Percentiles rank a stretch among this genome's conserved stretches.
phyloP scores from a whole-genome alignment of 2,329 filamentous ascomycete genomes.

The Arthroderma sp. region DNA sequence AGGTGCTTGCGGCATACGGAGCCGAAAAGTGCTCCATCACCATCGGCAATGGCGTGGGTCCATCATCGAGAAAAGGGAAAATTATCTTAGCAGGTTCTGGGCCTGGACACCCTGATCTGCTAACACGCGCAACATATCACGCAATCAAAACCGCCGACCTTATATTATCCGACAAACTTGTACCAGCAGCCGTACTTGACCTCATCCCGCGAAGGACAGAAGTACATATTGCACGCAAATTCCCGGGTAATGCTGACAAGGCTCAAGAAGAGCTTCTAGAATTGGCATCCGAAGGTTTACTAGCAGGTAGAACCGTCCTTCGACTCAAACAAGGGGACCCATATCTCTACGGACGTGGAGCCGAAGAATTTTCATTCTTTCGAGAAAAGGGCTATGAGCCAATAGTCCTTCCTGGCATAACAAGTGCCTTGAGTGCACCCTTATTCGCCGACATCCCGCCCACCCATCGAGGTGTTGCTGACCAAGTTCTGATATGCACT shows the following conservation, averaged over 20 bases:
- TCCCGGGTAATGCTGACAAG: slow-evolving; percentile 88
- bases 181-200: slow-evolving; percentile 68
- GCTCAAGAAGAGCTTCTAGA: slow-evolving; percentile 82
- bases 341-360: slow-evolving; percentile 88
- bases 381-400: slow-evolving; percentile 55
- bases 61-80: slow-evolving; percentile 41
- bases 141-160: slow-evolving; percentile 40
- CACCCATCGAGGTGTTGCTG: slow-evolving; percentile 79
- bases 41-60: slow-evolving; percentile 10
- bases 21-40: slow-evolving; percentile 14
- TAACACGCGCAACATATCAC: slow-evolving; percentile 52
- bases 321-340: slow-evolving; percentile 93
- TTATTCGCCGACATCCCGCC: slow-evolving; percentile 78
- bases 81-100: slow-evolving; percentile 87
- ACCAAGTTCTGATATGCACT: slow-evolving; percentile 92
- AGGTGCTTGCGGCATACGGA: slow-evolving; percentile 60
- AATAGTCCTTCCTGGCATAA: slow-evolving; percentile 76
- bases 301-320: slow-evolving; percentile 65
- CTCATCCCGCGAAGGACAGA: slow-evolving; percentile 81
- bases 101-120: slow-evolving; percentile 80
- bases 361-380: slow-evolving; percentile 85
- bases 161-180: slow-evolving; percentile 43
- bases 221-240: slow-evolving; percentile 89
- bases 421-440: slow-evolving; percentile 73
- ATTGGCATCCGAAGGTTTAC: slow-evolving; percentile 58